Evolutionary conservation across 2,329 filamentous ascomycete genomes (phyloP), one percentile per base, ranked within the genome.

Genomic region (Paecilomyces sp.): DNA sequence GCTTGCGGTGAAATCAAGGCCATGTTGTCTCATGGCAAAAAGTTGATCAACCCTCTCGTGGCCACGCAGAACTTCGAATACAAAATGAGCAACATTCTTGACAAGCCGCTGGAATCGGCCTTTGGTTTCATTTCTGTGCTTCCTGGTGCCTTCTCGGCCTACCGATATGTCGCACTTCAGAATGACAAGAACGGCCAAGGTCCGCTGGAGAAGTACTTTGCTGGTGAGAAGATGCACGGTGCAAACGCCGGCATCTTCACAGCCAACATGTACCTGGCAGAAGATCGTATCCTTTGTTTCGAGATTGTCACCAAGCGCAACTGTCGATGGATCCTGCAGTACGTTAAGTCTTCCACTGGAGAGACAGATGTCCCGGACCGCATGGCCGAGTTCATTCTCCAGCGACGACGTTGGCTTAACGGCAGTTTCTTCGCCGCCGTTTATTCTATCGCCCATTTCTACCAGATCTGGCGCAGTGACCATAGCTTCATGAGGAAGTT

Each of bases 1-100:
- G 93, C 94, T 68, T 99, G 94, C 76, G 94, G 94, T 77, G 94
- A 99, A 76, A 99, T 99, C 81, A 97, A 99, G 77, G 93, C 93
- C 65, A 97, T 97, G 92, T 82, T 97, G 78, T 86, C 85, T 3
- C 86, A 84, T 60, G 92, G 93, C 64, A 93, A 90, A 76, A 92
- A 95, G 68, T 83, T 99, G 36, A 74, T 97, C 65, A 99, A 97
- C 70, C 94, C 94, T 0, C 83, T 99, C 3, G 90, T 99, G 24
- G 94, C 94, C 1, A 92, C 92, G 0, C 94, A 99, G 70, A 99
- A 99, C 72, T 99, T 99, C 68, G 94, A 99, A 79, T 99, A 99
- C 83, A 99, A 99, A 83, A 96, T 99, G 89, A 96, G 91, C 75
- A 99, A 99, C 71, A 99, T 99, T 71, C 83, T 99, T 53, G 94